These are phyloP conservation scores for Cinnamomum micranthum DNA, from an alignment of 164 flowering plant species.

Conservation along the genomic window DNA sequence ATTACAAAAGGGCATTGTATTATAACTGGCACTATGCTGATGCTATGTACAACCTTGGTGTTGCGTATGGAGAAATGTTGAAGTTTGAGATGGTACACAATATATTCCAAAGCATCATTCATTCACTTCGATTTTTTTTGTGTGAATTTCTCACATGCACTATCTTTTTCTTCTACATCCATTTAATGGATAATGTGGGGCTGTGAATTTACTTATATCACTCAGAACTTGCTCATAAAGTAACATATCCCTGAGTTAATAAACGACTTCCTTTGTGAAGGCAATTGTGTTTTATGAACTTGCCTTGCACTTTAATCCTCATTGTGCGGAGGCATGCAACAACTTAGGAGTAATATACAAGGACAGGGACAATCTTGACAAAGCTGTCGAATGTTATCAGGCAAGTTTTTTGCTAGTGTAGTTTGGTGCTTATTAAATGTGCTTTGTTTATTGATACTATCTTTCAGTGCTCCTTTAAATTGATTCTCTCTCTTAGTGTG, in stretches of 20 bases:
- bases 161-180: background rate
- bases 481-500: background rate
- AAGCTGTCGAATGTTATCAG: constrained; percentile 99
- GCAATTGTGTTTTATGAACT: constrained; percentile 97
- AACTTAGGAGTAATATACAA: constrained; percentile 96
- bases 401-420: constrained; percentile 24
- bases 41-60: constrained; percentile 99
- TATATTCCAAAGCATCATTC: background rate
- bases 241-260: constrained; percentile 9
- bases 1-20: constrained; percentile 88
- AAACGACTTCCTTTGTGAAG: constrained; percentile 40
- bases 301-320: constrained; percentile 96
- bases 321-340: constrained; percentile 99
- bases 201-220: background rate
- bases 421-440: background rate
- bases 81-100: constrained; percentile 88
- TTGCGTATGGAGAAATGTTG: constrained; percentile 98
- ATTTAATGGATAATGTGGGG: background rate
- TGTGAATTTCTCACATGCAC: background rate
- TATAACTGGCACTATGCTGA: constrained; percentile 99
- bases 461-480: background rate
- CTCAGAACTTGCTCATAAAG: background rate
- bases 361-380: constrained; percentile 98
- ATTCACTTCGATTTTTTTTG: background rate
- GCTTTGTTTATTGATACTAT: background rate